Conservation (phyloP, 352 stramenopile species). For the Phytophthora hibernalis region DNA sequence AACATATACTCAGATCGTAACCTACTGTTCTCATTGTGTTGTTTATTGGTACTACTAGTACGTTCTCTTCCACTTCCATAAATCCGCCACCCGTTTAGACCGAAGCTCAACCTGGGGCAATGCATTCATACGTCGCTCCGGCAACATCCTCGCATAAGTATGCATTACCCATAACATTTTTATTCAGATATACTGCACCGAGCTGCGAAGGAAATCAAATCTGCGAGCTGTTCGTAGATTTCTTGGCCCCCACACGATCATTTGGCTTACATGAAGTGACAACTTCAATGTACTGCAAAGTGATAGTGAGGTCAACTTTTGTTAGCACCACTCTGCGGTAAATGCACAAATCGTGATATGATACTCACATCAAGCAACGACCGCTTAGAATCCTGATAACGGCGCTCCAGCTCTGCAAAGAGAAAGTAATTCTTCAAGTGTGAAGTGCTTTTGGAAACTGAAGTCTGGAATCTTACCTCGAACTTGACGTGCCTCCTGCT, state of each 20-base stretch:
- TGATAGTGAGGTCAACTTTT: neutral
- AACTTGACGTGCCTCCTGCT: slow-evolving; percentile 47
- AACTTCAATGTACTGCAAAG: slow-evolving; percentile 49
- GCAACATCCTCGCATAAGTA: no score
- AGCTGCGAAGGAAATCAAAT: slow-evolving; percentile 51
- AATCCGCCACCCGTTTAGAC: no score
- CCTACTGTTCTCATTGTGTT: no score
- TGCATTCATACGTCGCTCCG: no score
- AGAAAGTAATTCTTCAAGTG: neutral
- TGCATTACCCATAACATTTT: neutral
- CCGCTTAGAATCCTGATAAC: slow-evolving; percentile 65
- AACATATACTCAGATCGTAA: no score
- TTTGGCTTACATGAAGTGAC: slow-evolving; percentile 60
- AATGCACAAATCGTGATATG: neutral
- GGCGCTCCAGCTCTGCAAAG: slow-evolving; percentile 48
- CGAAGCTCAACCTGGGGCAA: no score
- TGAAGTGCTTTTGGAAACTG: neutral
- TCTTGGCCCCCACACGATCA: slow-evolving; percentile 52
- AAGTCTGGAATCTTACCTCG: slow-evolving; percentile 25
- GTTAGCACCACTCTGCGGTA: neutral
- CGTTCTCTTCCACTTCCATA: no score
- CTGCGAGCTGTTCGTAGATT: slow-evolving; percentile 65
- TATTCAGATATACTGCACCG: slow-evolving; percentile 32
- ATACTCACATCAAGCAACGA: slow-evolving; percentile 54
- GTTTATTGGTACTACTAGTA: no score